These are phyloP conservation scores for Secale cereale DNA, from an alignment of 176 grass and related monocot genomes.

Conservation along the genomic window DNA sequence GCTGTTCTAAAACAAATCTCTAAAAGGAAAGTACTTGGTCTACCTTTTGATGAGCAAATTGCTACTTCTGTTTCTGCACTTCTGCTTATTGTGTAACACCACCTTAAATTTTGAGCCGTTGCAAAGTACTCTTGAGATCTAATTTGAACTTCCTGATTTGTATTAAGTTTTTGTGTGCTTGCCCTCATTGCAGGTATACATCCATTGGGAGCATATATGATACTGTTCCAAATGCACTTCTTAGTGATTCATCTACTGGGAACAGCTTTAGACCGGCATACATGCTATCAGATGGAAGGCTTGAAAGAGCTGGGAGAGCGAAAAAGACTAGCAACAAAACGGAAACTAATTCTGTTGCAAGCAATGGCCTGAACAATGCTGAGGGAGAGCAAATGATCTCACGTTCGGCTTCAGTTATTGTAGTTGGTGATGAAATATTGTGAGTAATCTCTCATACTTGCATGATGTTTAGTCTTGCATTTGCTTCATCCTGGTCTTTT, in stretches of 20 bases:
- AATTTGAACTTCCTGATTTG: constrained; percentile 21
- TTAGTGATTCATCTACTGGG: constrained; percentile 55
- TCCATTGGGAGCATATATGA: constrained; percentile 99
- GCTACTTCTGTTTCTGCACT: not conserved
- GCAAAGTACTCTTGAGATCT: not conserved
- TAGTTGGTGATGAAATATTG: constrained; percentile 92
- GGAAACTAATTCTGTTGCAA: constrained; percentile 39
- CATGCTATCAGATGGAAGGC: constrained; percentile 92
- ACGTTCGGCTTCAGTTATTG: constrained; percentile 65
- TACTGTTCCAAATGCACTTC: constrained; percentile 93
- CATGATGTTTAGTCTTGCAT: constrained; percentile 18
- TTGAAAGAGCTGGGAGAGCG: constrained; percentile 93
- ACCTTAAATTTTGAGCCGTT: not conserved
- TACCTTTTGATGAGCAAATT: constrained; percentile 1
- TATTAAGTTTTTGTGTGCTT: constrained; percentile 10
- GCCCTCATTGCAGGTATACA: constrained; percentile 70
- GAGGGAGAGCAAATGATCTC: constrained; percentile 36
- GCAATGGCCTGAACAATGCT: constrained; percentile 51
- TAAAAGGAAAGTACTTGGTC: not conserved
- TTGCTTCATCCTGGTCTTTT: not conserved
- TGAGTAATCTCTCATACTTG: constrained; percentile 54
- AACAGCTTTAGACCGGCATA: constrained; percentile 97
- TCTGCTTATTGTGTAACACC: constrained; percentile 6
- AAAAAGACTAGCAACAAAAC: constrained; percentile 60
- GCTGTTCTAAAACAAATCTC: not conserved